Percentiles rank a stretch among this genome's conserved stretches.
Evolutionary conservation across 2,329 filamentous ascomycete species (phyloP).

Genomic region (Malbranchea cinnamomea): DNA sequence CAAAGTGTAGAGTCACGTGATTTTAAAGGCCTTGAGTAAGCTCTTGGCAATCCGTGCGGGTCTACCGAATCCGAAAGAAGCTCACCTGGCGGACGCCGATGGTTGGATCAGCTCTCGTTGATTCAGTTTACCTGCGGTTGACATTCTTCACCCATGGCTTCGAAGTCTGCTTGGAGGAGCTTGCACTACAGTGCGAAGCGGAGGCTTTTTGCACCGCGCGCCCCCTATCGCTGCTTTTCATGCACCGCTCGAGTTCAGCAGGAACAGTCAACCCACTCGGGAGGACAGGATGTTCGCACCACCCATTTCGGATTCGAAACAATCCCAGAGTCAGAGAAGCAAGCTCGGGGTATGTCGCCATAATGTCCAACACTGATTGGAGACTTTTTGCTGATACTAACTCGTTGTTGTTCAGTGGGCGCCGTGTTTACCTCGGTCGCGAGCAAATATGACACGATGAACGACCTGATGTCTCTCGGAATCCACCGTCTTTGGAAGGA

Average conservation of each 20-base stretch:
- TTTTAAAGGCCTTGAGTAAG: no score
- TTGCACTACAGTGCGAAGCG: constrained; percentile 21
- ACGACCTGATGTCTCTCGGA: constrained; percentile 96
- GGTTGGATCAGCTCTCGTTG: no score
- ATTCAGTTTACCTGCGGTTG: no score
- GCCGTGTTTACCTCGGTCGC: constrained; percentile 92
- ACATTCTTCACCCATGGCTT: constrained; percentile 11
- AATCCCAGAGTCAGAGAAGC: constrained; percentile 66
- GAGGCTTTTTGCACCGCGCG: constrained; percentile 13
- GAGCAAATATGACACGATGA: constrained; percentile 92
- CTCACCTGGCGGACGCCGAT: no score
- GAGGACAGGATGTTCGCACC: constrained; percentile 37
- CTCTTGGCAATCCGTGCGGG: no score
- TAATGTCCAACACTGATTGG: not conserved
- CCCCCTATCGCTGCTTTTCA: constrained; percentile 36
- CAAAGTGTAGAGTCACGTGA: no score
- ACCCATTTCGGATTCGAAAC: constrained; percentile 91
- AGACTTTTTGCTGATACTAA: constrained; percentile 5
- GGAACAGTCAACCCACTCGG: constrained; percentile 24
- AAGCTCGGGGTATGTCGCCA: constrained; percentile 39
- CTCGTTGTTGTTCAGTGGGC: constrained; percentile 40
- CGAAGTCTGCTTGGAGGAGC: constrained; percentile 22
- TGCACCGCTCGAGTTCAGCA: constrained; percentile 29
- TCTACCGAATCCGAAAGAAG: no score
- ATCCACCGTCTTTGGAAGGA: constrained; percentile 97